phyloP scores from a whole-genome alignment of 192 early-diverging fungal species.

The Funneliformis mosseae region DNA sequence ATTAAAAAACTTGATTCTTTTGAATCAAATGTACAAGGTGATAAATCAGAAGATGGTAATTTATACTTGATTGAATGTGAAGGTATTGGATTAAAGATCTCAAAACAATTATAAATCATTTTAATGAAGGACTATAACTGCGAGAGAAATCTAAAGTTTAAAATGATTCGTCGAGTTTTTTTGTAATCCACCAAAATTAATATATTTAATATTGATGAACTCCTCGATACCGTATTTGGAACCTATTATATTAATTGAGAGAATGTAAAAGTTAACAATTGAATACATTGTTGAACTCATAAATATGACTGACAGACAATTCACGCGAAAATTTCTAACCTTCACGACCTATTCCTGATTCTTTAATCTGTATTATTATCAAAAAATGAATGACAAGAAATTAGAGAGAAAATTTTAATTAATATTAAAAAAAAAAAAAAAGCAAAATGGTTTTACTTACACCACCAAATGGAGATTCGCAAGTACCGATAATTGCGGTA shows the following conservation, averaged over 20 bases:
- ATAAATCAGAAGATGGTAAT: background rate
- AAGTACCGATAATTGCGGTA: constrained; percentile 58
- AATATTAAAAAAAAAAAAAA: too few relatives aligned
- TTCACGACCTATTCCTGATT: constrained; percentile 73
- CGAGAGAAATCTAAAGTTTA: background rate
- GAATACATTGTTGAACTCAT: background rate
- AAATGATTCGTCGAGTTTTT: too few relatives aligned
- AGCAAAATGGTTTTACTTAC: too few relatives aligned
- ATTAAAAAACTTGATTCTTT: background rate
- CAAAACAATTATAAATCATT: background rate
- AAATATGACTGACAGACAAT: background rate
- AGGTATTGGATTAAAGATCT: background rate
- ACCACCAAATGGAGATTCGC: constrained; percentile 73
- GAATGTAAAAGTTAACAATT: background rate
- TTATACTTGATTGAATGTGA: constrained; percentile 9
- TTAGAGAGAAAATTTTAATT: background rate
- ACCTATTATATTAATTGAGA: constrained; percentile 27
- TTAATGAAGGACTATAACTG: background rate
- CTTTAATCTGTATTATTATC: constrained; percentile 52
- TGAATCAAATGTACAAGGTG: background rate
- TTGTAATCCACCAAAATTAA: constrained; percentile 50
- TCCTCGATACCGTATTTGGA: constrained; percentile 66
- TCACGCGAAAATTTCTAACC: constrained; percentile 38
- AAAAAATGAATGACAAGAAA: background rate
- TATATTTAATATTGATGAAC: constrained; percentile 69